Evolutionary conservation across 2,329 filamentous ascomycete species (phyloP), one percentile per base, ranked within the genome.

Genomic region (Onygenales sp.): DNA sequence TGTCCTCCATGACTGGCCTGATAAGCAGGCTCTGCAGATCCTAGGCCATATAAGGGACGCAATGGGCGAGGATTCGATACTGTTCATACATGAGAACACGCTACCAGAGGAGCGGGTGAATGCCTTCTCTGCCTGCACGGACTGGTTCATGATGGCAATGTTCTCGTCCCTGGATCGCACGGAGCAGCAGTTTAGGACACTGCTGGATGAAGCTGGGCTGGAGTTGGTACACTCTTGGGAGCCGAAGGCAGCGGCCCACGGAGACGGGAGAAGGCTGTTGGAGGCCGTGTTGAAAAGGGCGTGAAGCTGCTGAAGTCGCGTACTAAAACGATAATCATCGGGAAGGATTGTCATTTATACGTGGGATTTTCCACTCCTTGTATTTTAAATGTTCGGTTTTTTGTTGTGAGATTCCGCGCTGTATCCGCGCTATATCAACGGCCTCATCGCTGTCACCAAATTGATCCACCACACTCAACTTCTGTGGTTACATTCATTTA

Each of bases 21-120:
- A 71, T 52, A 58, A 62, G 2, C 57, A 60, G 33, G 66, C 66
- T 49, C 57, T 59, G 11, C 59, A 63, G 39, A 70, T 71, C 46
- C 63, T 71, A 2, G 48, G 49, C 2, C 60, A 65, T 38, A 53
- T 60, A 50, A 52, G 55, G 43, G 45, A 57, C 7, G 54, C 59
- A 39, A 60, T 63, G 61, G 55, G 60, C 13, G 57, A 52, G 42
- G 61, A 67, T 51, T 66, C 70, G 50, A 69, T 66, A 2, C 66
- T 70, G 42, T 50, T 76, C 3, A 57, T 77, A 7, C 62, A 75
- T 21, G 66, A 69, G 41, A 71, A 74, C 38, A 57, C 57, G 45
- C 57, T 61, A 2, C 54, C 52, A 4, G 54, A 52, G 27, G 42
- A 10, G n/a, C 21, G 33, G 14, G 46, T 45, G 8, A 27, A 46